These are phyloP conservation scores for Dactylellina drechsleri DNA, from an alignment of 2,329 filamentous ascomycete species.

Conservation along the genomic window DNA sequence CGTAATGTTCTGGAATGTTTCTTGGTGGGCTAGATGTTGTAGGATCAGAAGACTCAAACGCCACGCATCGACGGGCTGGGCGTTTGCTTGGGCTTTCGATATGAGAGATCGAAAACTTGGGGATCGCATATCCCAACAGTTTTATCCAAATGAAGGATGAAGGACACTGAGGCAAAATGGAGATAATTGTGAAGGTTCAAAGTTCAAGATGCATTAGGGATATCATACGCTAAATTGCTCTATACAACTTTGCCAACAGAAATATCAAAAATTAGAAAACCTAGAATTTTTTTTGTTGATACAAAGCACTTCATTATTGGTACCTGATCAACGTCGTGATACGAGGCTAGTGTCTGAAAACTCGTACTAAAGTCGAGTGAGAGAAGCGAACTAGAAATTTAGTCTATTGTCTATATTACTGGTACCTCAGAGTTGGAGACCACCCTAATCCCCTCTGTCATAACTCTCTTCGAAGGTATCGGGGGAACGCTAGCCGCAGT, in stretches of 20 bases:
- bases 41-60: not conserved
- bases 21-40: not conserved
- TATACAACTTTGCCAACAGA: not conserved
- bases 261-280: not conserved
- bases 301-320: no score
- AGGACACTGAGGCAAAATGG: not conserved
- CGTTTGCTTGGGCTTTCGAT: no score
- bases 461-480: conserved; percentile 26
- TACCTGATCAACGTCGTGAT: not conserved
- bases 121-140: not conserved
- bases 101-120: no score
- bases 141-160: not conserved
- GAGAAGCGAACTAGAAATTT: no score
- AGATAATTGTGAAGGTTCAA: not conserved
- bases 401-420: no score
- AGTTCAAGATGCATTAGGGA: not conserved
- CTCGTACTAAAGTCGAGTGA: no score
- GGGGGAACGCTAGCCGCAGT: conserved; percentile 9
- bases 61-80: not conserved
- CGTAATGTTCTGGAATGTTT: conserved; percentile 17
- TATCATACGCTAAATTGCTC: conserved; percentile 8
- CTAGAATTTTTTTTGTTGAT: no score
- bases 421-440: conserved; percentile 1
- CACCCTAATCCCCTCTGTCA: conserved; percentile 22
- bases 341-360: no score